Percentiles rank a stretch among this genome's conserved stretches.
These are phyloP conservation scores for Fusarium citri DNA, from an alignment of 2,329 filamentous ascomycete species.

Conservation along the genomic window DNA sequence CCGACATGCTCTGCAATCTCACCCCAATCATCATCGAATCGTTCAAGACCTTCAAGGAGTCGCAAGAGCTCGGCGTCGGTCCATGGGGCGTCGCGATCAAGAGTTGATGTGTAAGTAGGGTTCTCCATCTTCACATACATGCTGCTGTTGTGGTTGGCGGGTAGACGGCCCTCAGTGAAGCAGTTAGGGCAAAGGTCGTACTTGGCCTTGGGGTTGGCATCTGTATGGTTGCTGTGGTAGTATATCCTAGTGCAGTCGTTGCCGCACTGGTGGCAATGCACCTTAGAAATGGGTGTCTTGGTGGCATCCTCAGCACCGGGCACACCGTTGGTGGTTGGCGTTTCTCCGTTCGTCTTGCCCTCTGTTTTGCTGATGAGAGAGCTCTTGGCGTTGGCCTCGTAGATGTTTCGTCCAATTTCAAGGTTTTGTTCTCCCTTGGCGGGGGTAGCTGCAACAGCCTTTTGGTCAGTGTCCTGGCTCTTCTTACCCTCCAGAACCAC, in stretches of 20 bases:
- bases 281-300: slow-evolving; percentile 74
- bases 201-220: slow-evolving; percentile 74
- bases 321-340: slow-evolving; percentile 73
- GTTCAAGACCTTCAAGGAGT: slow-evolving; percentile 89
- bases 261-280: slow-evolving; percentile 91
- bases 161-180: slow-evolving; percentile 85
- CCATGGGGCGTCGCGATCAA: slow-evolving; percentile 90
- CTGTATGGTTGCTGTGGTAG: slow-evolving; percentile 68
- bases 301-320: slow-evolving; percentile 68
- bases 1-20: slow-evolving; percentile 92
- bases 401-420: slow-evolving; percentile 95
- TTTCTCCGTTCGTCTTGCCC: slow-evolving; percentile 81
- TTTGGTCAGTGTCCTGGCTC: slow-evolving; percentile 76
- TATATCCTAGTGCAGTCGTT: slow-evolving; percentile 82
- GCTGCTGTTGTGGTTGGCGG: slow-evolving; percentile 78
- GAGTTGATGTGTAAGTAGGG: slow-evolving; percentile 79
- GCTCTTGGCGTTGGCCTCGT: slow-evolving; percentile 88
- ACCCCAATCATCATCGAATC: slow-evolving; percentile 96
- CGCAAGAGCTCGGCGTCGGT: slow-evolving; percentile 89
- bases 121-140: slow-evolving; percentile 94
- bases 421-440: slow-evolving; percentile 87
- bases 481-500: slow-evolving; percentile 71
- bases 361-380: slow-evolving; percentile 76
- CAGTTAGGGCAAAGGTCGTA: slow-evolving; percentile 94
- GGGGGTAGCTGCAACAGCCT: slow-evolving; percentile 72